Evolutionary conservation across 495 filamentous ascomycete species (phyloP).

Genomic region (Podospora bellae-mahoneyi): DNA sequence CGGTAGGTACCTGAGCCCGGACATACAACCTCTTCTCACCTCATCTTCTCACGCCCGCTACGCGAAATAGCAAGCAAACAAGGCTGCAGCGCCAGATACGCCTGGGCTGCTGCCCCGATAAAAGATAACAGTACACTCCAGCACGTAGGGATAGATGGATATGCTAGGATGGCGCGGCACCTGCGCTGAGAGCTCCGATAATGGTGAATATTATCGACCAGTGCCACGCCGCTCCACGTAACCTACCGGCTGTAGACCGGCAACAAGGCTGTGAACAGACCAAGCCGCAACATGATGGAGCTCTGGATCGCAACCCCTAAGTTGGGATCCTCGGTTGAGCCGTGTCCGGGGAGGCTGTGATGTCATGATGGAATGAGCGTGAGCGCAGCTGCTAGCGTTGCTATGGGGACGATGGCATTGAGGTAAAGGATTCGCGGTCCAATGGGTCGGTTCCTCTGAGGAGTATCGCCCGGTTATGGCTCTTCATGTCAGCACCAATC

Average conservation of each 20-base stretch:
- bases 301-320: not conserved
- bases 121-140: not conserved
- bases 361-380: not conserved
- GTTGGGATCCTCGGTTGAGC: not conserved
- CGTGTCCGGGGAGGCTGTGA: not conserved
- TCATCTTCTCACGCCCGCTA: not conserved
- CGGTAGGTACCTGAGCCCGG: too few species aligned
- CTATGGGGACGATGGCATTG: not conserved
- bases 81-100: not conserved
- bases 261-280: too few species aligned
- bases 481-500: not conserved
- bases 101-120: not conserved
- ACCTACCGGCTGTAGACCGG: too few species aligned
- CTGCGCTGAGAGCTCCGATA: too few species aligned
- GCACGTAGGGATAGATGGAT: too few species aligned
- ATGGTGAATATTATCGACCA: too few species aligned
- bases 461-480: not conserved
- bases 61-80: not conserved
- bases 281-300: not conserved
- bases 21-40: not conserved
- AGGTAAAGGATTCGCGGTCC: not conserved
- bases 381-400: not conserved
- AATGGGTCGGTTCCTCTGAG: not conserved
- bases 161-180: too few species aligned
- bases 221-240: too few species aligned